Evolutionary conservation across 169 alveolate genomes (phyloP), one percentile per base, ranked within the genome.

Genomic region (Amoebophrya sp.): DNA sequence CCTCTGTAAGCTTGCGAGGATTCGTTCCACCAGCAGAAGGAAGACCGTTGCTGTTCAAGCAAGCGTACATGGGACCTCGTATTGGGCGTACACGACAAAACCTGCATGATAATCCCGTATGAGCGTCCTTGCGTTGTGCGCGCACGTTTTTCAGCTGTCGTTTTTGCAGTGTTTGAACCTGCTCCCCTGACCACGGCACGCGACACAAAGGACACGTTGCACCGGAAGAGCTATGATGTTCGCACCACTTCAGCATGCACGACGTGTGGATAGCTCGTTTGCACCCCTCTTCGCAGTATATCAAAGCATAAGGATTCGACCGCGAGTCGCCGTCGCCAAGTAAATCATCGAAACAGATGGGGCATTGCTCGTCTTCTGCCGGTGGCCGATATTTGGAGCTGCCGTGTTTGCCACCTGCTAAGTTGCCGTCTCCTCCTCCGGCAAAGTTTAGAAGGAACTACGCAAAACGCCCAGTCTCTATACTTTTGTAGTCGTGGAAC

Each of bases 181-280:
- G 83, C 26, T 65, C 83, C 33, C n/a, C n/a, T 6, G 83, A 65
- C 83, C 83, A 65, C 33, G 83, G 33, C 18, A 65, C 83, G 83
- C 83, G 83, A 36, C 83, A 65, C 83, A 65, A 26, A 29, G 83
- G 83, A 18, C 83, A 65, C 38, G 83, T 65, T 6, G 83, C 83
- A 10, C 83, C 83, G 12, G 2, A 1, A 36, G 83, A 12, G 33
- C n/a, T 65, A 36, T 65, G 83, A 36, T 65, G 83, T 18, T 65
- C 83, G 33, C 83, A 65, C 83, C 83, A 65, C 83, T 65, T 65
- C 38, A 26, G n/a, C 83, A 65, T 65, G 83, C 83, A 65, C 83
- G 83, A 29, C 83, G 83, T 65, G 83, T 65, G 83, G 33, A 65
- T 18, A 10, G 83, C 83, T 36, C n/a, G 83, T 36, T 26, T 6